A percentile compares a stretch with the other conserved stretches of the same genome.
Evolutionary conservation across 176 grass and related monocot genomes (phyloP).

Genomic region (Thinopyrum elongatum): DNA sequence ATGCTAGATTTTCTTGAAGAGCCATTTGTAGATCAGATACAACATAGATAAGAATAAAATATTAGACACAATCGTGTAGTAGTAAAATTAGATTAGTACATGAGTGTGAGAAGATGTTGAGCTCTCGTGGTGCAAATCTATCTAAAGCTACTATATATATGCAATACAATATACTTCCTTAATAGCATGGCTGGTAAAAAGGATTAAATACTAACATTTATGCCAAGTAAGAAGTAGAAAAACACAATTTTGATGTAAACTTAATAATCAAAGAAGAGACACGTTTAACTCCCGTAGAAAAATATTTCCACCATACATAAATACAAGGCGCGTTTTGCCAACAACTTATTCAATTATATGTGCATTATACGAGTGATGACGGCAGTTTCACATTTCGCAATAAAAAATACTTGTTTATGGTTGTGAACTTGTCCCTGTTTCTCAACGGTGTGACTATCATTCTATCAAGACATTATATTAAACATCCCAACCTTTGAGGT

Average conservation of each 20-base stretch:
- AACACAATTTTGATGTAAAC: not conserved
- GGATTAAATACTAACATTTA: not conserved
- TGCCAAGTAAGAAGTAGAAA: not conserved
- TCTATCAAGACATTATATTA: not conserved
- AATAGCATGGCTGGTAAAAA: not conserved
- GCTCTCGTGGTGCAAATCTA: not conserved
- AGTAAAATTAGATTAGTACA: not conserved
- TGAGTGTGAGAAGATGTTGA: not conserved
- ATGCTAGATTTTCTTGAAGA: not conserved
- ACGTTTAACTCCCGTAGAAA: not conserved
- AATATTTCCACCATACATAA: not conserved
- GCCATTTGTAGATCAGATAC: not conserved
- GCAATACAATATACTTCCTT: not conserved
- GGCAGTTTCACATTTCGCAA: not conserved
- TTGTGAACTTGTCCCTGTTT: not conserved
- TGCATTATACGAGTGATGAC: not conserved
- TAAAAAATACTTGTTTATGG: not conserved
- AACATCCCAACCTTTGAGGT: conserved; percentile 15
- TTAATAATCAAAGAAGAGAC: not conserved
- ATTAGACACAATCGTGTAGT: not conserved
- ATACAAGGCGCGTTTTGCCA: not conserved
- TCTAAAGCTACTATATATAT: not conserved
- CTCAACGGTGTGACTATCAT: not conserved
- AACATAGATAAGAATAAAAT: not conserved
- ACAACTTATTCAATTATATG: not conserved